Base-by-base conservation (phyloP, 2,329 filamentous ascomycete species). In the Venturia asperata region DNA sequence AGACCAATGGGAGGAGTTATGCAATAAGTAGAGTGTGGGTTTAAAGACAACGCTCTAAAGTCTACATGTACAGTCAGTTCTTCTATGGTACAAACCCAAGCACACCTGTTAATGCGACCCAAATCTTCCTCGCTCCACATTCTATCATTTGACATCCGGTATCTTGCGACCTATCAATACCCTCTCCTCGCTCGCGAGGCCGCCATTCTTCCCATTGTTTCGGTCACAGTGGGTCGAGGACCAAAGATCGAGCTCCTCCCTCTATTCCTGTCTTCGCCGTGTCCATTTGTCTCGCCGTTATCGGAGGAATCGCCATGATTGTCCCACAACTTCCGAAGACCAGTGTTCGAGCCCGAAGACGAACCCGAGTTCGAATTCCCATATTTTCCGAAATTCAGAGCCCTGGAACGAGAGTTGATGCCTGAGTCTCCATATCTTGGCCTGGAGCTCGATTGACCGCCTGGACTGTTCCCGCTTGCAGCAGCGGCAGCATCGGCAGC, bases 81-180 rank as follows among this genome's bases (percentile, higher is more conserved):
- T 34, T 37, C 21, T 24, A 58, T 58, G 19, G 27, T 58, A 58
- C 52, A 58, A 58, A 58, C 30, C 52, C 15, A 34, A 52, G 47
- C 52, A 27, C 27, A 58, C 52, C 15, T 37, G 52, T 58, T 37
- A 58, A 58, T 58, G 52, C 52, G 11, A 58, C 30, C 37, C 52
- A 56, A 56, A 58, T 58, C 52, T 13, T 37, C 9, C 21, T 27
- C 30, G 19, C 52, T 21, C 7, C 15, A 34, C 52, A 58, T 58
- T 15, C 17, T 9, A 58, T 58, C 27, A 7, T 58, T 10, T 21
- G 21, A 52, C 9, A 52, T 52, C 47, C 21, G 27, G 10, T 21
- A 1, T 52, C 47, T 27, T 27, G 15, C 15, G 10, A 17, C 24
- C 47, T 52, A 27, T 52, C 21, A 30, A 52, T 52, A 27, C 3